A percentile compares a stretch with the other conserved stretches of the same genome.
Evolutionary conservation across 2,329 filamentous ascomycete genomes (phyloP).

Genomic region (Pseudogymnoascus sp.): DNA sequence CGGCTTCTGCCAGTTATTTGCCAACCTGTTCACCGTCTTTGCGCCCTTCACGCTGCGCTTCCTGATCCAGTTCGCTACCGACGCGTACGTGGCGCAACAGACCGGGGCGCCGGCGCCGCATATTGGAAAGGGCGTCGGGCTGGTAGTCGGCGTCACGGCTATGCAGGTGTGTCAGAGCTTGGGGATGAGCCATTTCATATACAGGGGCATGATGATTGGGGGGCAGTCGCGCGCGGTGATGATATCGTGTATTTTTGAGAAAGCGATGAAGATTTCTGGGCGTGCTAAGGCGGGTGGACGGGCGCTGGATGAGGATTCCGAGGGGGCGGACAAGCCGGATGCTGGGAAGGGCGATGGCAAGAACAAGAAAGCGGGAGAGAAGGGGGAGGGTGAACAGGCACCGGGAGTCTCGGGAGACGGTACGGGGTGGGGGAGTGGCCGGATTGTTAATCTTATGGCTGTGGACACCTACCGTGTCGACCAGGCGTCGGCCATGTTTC

Average conservation of each 20-base stretch:
- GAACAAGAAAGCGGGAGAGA: constrained; percentile 30
- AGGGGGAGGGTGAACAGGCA: constrained; percentile 33
- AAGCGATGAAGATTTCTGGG: constrained; percentile 80
- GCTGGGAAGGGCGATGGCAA: constrained; percentile 34
- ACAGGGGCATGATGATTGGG: constrained; percentile 83
- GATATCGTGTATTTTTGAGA: constrained; percentile 83
- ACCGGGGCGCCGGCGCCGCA: constrained; percentile 47
- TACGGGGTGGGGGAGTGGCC: constrained; percentile 82
- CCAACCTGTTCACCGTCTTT: constrained; percentile 69
- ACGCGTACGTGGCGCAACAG: constrained; percentile 61
- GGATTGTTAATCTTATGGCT: constrained; percentile 88
- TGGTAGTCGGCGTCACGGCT: constrained; percentile 72
- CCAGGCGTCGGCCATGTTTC: constrained; percentile 78
- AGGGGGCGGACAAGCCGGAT: constrained; percentile 36
- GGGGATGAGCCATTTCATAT: constrained; percentile 84
- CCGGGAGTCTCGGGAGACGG: constrained; percentile 56
- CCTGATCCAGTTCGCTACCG: constrained; percentile 73
- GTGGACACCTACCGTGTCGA: constrained; percentile 92
- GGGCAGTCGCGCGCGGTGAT: constrained; percentile 73
- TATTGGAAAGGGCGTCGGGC: constrained; percentile 67
- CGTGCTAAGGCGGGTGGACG: constrained; percentile 76
- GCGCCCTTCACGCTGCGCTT: constrained; percentile 79
- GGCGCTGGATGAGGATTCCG: constrained; percentile 31
- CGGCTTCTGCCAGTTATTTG: constrained; percentile 63
- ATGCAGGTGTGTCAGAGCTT: constrained; percentile 83